Conservation (phyloP, 1,139 yeast genomes). For the Blastobotrys elegans region DNA sequence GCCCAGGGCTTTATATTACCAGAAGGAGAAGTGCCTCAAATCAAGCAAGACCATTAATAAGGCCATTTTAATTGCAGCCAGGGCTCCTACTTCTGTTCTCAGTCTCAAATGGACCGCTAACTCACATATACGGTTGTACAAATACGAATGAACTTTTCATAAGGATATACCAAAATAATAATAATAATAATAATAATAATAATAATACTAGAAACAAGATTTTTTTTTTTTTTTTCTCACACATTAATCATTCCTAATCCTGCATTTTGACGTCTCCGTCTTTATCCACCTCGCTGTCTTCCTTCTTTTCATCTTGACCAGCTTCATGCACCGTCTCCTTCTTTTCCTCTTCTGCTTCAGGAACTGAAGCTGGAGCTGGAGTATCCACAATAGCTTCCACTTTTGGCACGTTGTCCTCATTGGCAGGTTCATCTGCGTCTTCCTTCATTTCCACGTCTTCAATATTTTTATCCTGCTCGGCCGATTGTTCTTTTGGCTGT, state of each 20-base stretch:
- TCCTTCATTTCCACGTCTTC: neutral
- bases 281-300: conserved; percentile 22
- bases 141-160: neutral
- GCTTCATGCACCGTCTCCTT: neutral
- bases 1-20: too few species aligned
- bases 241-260: conserved; percentile 8
- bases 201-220: neutral
- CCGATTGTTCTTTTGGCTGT: neutral
- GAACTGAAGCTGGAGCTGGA: too few species aligned
- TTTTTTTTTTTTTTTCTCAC: neutral
- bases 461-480: neutral
- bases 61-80: too few species aligned
- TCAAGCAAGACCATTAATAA: too few species aligned
- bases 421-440: neutral
- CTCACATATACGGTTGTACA: too few species aligned
- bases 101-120: too few species aligned
- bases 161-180: conserved; percentile 5
- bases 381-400: too few species aligned
- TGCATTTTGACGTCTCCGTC: conserved; percentile 37
- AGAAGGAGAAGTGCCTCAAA: too few species aligned
- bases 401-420: conserved; percentile 1
- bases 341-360: neutral
- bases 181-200: conserved; percentile 4
- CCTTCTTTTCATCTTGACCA: conserved; percentile 17
- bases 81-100: too few species aligned